A percentile compares a stretch with the other conserved stretches of the same genome.
phyloP scores from a whole-genome alignment of 2,329 filamentous ascomycete species.

The Penicillium sp. region DNA sequence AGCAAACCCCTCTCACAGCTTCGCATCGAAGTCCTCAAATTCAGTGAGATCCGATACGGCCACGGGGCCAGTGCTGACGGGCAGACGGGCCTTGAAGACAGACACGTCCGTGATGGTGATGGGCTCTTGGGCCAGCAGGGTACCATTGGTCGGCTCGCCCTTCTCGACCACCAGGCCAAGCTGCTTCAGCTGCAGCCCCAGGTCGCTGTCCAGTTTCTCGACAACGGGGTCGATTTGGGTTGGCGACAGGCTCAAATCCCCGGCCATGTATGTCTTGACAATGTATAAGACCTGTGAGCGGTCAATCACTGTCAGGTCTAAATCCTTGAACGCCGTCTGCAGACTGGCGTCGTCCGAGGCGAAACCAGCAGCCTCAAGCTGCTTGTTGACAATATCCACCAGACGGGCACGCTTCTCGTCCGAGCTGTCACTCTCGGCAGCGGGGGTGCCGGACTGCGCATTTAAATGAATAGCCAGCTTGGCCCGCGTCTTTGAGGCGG shows the following conservation, averaged over 20 bases:
- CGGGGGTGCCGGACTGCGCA: constrained; percentile 62
- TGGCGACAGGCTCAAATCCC: constrained; percentile 49
- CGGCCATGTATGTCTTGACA: constrained; percentile 52
- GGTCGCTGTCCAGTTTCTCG: constrained; percentile 49
- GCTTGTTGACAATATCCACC: constrained; percentile 43
- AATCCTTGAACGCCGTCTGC: constrained; percentile 43
- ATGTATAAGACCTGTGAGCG: constrained; percentile 51
- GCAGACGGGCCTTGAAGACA: constrained; percentile 73
- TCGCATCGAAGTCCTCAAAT: constrained; percentile 81
- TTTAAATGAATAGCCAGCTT: constrained; percentile 82
- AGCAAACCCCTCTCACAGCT: constrained; percentile 58
- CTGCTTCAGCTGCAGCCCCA: constrained; percentile 46
- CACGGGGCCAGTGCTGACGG: constrained; percentile 68
- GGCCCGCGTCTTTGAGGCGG: constrained; percentile 69
- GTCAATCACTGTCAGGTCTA: constrained; percentile 48
- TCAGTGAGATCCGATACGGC: constrained; percentile 74
- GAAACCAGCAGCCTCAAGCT: constrained; percentile 50
- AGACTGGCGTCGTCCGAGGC: constrained; percentile 44
- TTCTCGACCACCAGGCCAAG: constrained; percentile 41
- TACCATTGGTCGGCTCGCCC: constrained; percentile 38
- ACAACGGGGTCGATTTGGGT: constrained; percentile 51
- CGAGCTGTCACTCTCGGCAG: constrained; percentile 27
- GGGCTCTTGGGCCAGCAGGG: constrained; percentile 39
- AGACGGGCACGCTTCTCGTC: constrained; percentile 47
- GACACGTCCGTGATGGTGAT: constrained; percentile 73